phyloP scores from a whole-genome alignment of 225 moss, liverwort and hornwort species.

The Pseudoscleropodium purum region DNA sequence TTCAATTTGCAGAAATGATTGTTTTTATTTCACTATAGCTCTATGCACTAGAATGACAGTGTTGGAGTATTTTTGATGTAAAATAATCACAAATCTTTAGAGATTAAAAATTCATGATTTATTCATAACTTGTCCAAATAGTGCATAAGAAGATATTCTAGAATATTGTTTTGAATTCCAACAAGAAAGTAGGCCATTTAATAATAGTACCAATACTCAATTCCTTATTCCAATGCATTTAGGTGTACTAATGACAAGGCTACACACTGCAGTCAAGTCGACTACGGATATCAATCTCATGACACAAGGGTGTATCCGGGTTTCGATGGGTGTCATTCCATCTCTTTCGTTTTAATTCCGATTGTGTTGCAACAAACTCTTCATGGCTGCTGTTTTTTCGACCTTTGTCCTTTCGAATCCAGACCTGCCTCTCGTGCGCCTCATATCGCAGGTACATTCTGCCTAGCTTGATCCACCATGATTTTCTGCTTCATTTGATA shows the following conservation, averaged over 20 bases:
- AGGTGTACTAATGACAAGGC: not conserved
- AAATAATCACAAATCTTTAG: not conserved
- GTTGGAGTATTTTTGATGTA: too few species aligned
- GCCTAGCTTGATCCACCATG: not conserved
- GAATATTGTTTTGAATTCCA: not conserved
- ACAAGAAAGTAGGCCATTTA: not conserved
- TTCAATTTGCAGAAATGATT: fast-evolving
- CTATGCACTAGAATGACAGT: too few species aligned
- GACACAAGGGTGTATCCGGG: not conserved
- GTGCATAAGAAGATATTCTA: not conserved
- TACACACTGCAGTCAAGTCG: not conserved
- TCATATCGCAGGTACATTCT: not conserved
- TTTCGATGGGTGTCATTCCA: not conserved
- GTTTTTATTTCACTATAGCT: not conserved
- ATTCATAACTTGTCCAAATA: not conserved
- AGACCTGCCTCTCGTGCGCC: not conserved
- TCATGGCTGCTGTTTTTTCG: not conserved
- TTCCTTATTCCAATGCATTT: not conserved
- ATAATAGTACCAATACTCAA: not conserved
- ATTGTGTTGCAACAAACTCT: not conserved
- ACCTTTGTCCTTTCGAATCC: not conserved
- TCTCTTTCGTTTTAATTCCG: not conserved
- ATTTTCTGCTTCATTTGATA: not conserved
- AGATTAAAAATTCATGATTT: not conserved
- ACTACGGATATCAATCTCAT: not conserved